Evolutionary conservation across 1,139 yeast genomes (phyloP), one percentile per base, ranked within the genome.

Genomic region (Pichia sp.): DNA sequence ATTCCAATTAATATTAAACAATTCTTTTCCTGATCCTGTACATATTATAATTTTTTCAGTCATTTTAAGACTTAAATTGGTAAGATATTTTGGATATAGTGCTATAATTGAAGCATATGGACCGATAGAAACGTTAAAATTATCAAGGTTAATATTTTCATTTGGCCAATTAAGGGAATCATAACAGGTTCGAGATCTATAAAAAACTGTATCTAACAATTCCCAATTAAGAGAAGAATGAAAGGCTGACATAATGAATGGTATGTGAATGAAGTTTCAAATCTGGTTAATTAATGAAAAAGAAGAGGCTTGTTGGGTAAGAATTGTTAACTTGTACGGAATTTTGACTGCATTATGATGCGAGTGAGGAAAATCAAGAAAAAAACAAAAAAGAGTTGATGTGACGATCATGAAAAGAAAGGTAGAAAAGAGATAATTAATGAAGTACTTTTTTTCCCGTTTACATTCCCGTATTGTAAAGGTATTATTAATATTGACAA

Each of bases 171-270:
- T 43, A 39, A 60, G 16, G 6, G 21, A 20, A 4, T 45, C 48
- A 39, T 54, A 59, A 35, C 63, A 62, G 7, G 50, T 49, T 35
- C 66, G 43, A 4, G 56, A 65, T 43, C 78, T 65, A 52, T 82
- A 82, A 54, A 70, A 80, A 4, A 77, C 81, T 55, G 78, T 76
- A 40, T 70, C 75, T 25, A 80, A 66, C 51, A 73, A 66, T 57
- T 80, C 86, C 88, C 88, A 80, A 39, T 68, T 56, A 14, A 61
- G 41, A 35, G 63, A 59, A 7, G 64, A 64, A 35, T 55, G 57
- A 2, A 59, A 32, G 11, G 48, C 48, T 41, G 48, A 38, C 54
- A 53, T 50, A 30, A 11, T 16, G 29, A 2, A 5, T 9, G 9
- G 7, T 8, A 7, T 13, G 28, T 25, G 16, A 13, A 29, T 26